Evolutionary conservation across 2,329 filamentous ascomycete genomes (phyloP).

Genomic region (Cryphonectria japonica): DNA sequence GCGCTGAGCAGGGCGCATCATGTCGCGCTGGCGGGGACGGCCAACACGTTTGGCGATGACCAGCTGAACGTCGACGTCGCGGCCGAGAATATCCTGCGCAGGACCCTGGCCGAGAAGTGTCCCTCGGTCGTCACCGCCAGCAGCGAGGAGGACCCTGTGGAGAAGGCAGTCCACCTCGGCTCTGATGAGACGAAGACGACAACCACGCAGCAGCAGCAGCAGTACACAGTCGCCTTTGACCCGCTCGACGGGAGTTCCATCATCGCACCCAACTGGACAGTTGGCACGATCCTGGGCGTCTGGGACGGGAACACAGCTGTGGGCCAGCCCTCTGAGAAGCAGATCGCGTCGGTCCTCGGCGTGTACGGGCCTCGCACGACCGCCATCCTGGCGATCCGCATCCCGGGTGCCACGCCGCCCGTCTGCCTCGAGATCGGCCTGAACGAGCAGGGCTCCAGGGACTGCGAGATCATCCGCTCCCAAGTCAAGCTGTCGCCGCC

Average conservation of each 20-base stretch:
- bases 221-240: conserved; percentile 65
- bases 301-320: conserved; percentile 57
- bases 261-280: conserved; percentile 61
- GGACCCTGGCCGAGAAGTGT: conserved; percentile 45
- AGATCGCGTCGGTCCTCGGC: conserved; percentile 56
- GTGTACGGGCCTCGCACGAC: conserved; percentile 60
- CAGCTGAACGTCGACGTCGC: conserved; percentile 62
- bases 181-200: neutral
- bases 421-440: conserved; percentile 58
- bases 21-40: conserved; percentile 52
- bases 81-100: conserved; percentile 53
- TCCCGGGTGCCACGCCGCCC: conserved; percentile 40
- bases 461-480: conserved; percentile 46
- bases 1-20: conserved; percentile 49
- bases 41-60: conserved; percentile 62
- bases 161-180: conserved; percentile 39
- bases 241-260: conserved; percentile 67
- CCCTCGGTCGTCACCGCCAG: conserved; percentile 54
- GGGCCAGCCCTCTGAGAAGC: conserved; percentile 43
- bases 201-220: conserved; percentile 38
- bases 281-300: conserved; percentile 63
- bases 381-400: conserved; percentile 57
- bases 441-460: conserved; percentile 32
- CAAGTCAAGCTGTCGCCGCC: conserved; percentile 43
- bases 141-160: conserved; percentile 65